Evolutionary conservation across 495 filamentous ascomycete genomes (phyloP), one percentile per base, ranked within the genome.

Genomic region (Penicillium coprophilum): DNA sequence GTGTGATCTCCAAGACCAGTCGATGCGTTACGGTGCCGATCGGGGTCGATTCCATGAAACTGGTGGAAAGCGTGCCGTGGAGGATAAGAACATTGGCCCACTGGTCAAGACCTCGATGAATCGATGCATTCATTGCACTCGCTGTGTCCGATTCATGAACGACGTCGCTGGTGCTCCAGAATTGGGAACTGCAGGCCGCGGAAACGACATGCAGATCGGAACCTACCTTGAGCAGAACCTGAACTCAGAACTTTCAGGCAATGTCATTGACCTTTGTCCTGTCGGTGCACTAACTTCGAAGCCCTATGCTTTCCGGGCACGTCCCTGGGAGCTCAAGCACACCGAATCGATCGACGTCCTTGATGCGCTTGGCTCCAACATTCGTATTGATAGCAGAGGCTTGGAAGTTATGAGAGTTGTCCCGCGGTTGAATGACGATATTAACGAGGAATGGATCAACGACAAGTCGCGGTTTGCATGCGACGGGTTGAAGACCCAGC

Each of bases 91-190:
- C 69, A 96, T 98, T 61, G 94, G 94, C 7, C 94, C 94, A n/a
- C 73, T 98, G 55, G 87, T 98, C 71, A 98, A 98, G 81, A 98
- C 94, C 15, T 97, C 95, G n/a, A 98, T 98, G 94, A 98, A 97
- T 78, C 81, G 94, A 67, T 98, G 94, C 77, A 98, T 98, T 69
- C 94, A 98, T 77, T 98, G 94, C 78, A 97, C 94, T 62, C 85
- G 94, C 67, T 98, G 94, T 75, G 84, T 98, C 58, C 91, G 94
- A 62, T 98, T 98, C 73, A 90, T 94, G 67, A 98, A 97, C 72
- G 94, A 98, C 71, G 81, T 98, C 59, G 94, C 94, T 28, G 94
- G 94, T 60, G 94, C 94, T 46, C 90, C 94, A 17, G 94, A 98
- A 71, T 79, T 98, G 58, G 94, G 94, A 62, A 94, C 91, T 15